A percentile compares a stretch with the other conserved stretches of the same genome.
phyloP scores from a whole-genome alignment of 108 stramenopile genomes.

The Aurantiochytrium sp. region DNA sequence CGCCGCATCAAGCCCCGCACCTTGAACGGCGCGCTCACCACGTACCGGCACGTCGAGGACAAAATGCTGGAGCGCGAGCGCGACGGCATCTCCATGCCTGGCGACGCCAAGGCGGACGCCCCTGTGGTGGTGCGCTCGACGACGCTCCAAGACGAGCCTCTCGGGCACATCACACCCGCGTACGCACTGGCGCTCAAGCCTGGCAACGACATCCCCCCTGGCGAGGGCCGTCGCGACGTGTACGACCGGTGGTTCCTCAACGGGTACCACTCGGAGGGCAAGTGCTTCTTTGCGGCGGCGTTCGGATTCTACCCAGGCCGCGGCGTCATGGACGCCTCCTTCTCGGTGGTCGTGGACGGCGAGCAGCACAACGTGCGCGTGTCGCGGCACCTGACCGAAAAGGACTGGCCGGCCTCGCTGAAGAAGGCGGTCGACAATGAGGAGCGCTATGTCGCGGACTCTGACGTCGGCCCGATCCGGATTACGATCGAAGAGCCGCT shows the following conservation, averaged over 20 bases:
- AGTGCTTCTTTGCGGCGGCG: background rate
- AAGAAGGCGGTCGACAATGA: background rate
- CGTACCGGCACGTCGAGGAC: background rate
- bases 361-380: conserved; percentile 10
- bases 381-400: background rate
- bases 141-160: background rate
- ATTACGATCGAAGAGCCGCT: background rate
- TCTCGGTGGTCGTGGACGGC: background rate
- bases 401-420: background rate
- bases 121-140: background rate
- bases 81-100: background rate
- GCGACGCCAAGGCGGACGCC: background rate
- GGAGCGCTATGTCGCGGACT: background rate
- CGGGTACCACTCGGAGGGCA: background rate
- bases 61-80: conserved; percentile 4
- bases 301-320: background rate
- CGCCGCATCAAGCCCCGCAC: background rate
- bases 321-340: background rate
- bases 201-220: background rate
- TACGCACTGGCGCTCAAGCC: background rate
- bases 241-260: conserved; percentile 20
- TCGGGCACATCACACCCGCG: background rate
- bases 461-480: background rate
- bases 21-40: background rate
- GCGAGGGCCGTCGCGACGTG: background rate